Evolutionary conservation across 306 rosid genomes (phyloP), one percentile per base, ranked within the genome.

Genomic region (Vicia faba): DNA sequence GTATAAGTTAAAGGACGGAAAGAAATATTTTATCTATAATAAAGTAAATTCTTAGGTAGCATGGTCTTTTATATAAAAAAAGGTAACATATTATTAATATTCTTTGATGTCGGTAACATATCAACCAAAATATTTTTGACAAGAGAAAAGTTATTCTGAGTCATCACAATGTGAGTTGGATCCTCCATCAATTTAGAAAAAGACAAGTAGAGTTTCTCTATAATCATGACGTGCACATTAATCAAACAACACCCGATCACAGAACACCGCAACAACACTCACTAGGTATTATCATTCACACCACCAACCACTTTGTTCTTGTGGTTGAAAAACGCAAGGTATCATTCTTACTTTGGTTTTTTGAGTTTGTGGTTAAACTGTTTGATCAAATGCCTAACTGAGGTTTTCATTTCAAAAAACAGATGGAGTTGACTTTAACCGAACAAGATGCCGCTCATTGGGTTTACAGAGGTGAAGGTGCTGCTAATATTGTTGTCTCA

Each of bases 381-480:
- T 69, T 49, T 44, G 79, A 61, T 29, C 62, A 70, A 82, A 74
- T 74, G 76, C 54, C 28, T 56, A 5, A 36, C 15, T 1, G 7
- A 33, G 29, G 33, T 61, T 74, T 61, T 50, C 66, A 64, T 70
- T 1, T 56, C 64, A 39, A 16, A 28, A 45, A 16, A 35, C 51
- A 39, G 71, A 90, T 88, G 97, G 87, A 83, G 64, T 60, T 67
- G 15, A 51, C 72, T 74, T 73, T 90, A 38, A 82, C 76, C 15
- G 69, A 60, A 66, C 66, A 79, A 41, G 89, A 95, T n/a, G 95
- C 95, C 26, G 80, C 68, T 73, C 75, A 88, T 40, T 91, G 96
- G 96, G 84, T 76, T 66, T 95, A 95, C 74, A 86, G 88, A 84
- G 99, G 99, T 35, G 99, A 95, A 86, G 99, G 99, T 67, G 96